Evolutionary conservation across 768 basidiomycete species (phyloP), one percentile per base, ranked within the genome.

Genomic region (Lactifluus pinguis): DNA sequence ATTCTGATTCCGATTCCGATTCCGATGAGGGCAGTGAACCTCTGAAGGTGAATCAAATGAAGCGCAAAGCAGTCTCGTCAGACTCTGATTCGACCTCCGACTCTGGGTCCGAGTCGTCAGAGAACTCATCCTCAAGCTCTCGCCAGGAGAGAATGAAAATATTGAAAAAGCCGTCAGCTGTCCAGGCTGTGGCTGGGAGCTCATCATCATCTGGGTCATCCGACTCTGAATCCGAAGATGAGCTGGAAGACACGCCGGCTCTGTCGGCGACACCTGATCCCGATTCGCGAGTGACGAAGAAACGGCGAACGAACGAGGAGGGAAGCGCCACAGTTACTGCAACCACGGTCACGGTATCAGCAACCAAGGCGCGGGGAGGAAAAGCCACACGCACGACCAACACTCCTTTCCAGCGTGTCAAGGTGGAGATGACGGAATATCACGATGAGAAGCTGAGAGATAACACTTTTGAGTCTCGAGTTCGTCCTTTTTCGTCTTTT

Each of bases 401-500:
- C 67, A 79, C 82, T 54, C 86, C 90, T 19, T 99, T 98, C 77
- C 83, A 84, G 69, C 77, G 94, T 29, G 81, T 95, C 62, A 86
- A 93, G 65, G 76, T 79, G 2, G 83, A 87, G 19, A 76, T 82
- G 47, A 76, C 89, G 15, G 68, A 67, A 21, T 80, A 74, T 65
- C 69, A 72, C 19, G 76, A 84, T 61, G 73, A 77, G 30, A 72
- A 76, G 42, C 65, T 83, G 67, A 77, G 72, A 70, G 82, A 94
- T 67, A 98, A 95, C 69, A 77, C 83, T 30, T 99, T 95, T 67
- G 79, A 85, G 57, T 80, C 85, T 48, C 89, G 86, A 79, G 95
- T 90, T 66, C 66, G 78, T 71, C 41, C 45, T 9, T 32, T 61
- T 32, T 39, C 14, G 38, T 38, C 36, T 58, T 47, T 54, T 42